phyloP scores from a whole-genome alignment of 257 asterid species.

The Coffea eugenioides region DNA sequence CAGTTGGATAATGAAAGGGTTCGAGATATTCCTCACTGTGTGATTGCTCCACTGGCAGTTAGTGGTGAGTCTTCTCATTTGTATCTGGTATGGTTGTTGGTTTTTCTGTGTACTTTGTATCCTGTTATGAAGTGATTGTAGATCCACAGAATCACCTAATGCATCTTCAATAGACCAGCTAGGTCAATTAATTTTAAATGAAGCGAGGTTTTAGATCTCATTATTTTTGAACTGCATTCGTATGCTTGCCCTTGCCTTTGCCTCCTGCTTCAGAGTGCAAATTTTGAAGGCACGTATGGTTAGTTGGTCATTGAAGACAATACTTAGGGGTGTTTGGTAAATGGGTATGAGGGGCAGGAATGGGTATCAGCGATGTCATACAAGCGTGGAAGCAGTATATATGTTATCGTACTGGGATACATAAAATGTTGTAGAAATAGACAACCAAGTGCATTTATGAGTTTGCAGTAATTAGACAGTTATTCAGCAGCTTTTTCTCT shows the following conservation, averaged over 20 bases:
- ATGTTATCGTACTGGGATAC: too few relatives aligned
- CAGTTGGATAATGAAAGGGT: conserved; percentile 74
- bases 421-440: too few relatives aligned
- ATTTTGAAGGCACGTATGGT: too few relatives aligned
- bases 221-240: background rate
- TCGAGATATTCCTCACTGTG: conserved; percentile 70
- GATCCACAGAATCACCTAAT: background rate
- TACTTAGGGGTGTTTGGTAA: background rate
- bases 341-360: too few relatives aligned
- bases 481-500: too few relatives aligned
- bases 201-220: background rate
- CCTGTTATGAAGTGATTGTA: background rate
- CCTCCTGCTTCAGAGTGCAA: background rate
- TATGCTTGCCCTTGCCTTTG: background rate
- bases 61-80: conserved; percentile 59
- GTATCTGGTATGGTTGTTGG: background rate
- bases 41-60: conserved; percentile 86
- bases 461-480: too few relatives aligned
- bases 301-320: background rate
- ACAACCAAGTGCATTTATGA: too few relatives aligned
- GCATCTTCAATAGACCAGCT: background rate
- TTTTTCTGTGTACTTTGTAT: background rate
- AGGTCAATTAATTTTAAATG: background rate
- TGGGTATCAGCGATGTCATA: too few relatives aligned
- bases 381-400: too few relatives aligned